Evolutionary conservation across 129 eudicot genomes (phyloP).

Genomic region (Logfia minima): DNA sequence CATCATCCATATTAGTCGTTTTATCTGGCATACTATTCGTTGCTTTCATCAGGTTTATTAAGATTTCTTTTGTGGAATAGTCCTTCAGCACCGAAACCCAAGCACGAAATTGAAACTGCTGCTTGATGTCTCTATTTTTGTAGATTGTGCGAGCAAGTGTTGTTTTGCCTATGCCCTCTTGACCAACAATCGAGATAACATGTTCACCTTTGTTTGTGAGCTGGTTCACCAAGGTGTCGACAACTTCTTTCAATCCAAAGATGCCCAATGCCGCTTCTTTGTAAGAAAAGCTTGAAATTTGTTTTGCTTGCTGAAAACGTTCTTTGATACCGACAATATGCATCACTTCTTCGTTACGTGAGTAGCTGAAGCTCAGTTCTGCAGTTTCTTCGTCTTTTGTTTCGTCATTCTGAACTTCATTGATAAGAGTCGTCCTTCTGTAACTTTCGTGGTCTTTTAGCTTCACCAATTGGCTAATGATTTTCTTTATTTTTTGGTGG

Average conservation of each 20-base stretch:
- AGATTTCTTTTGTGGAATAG: constrained; percentile 16
- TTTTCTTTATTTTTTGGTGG: constrained; percentile 31
- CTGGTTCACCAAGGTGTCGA: constrained; percentile 16
- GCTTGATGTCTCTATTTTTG: constrained; percentile 30
- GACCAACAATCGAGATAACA: constrained; percentile 37
- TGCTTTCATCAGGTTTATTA: constrained; percentile 33
- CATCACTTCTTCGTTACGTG: constrained; percentile 29
- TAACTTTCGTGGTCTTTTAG: constrained; percentile 2
- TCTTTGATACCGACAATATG: constrained; percentile 27
- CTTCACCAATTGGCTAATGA: constrained; percentile 2
- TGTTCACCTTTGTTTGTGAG: constrained; percentile 17
- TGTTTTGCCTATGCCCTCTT: constrained; percentile 46
- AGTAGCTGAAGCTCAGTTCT: constrained; percentile 32
- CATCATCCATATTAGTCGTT: constrained; percentile 11
- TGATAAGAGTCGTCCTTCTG: neutral
- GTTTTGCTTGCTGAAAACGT: constrained; percentile 18
- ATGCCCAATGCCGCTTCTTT: constrained; percentile 36
- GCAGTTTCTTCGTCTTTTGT: constrained; percentile 11
- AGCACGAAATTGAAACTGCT: constrained; percentile 33
- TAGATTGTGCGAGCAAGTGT: constrained; percentile 47
- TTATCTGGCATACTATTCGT: constrained; percentile 20
- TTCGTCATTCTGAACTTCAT: neutral
- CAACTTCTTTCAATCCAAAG: constrained; percentile 32
- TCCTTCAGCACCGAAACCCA: constrained; percentile 41
- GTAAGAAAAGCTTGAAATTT: constrained; percentile 31